A percentile compares a stretch with the other conserved stretches of the same genome.
Conservation (phyloP, 2,329 filamentous ascomycete species). For the Arthrobotrys conoides region DNA sequence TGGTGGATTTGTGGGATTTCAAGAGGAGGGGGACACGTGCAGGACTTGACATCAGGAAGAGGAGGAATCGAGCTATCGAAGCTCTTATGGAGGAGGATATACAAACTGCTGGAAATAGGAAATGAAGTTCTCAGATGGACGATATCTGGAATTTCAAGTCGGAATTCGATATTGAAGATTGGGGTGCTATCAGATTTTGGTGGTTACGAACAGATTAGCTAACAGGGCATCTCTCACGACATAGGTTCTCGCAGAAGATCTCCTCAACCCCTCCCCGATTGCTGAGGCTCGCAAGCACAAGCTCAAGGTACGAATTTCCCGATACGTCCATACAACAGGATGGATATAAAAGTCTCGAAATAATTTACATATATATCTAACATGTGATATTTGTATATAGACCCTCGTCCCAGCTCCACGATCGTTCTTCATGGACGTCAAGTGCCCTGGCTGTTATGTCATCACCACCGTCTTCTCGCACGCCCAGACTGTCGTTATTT, state of each 20-base stretch:
- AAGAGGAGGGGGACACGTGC: constrained; percentile 41
- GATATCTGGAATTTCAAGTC: constrained; percentile 12
- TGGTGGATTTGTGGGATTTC: constrained; percentile 35
- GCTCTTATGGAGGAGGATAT: background rate
- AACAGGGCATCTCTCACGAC: constrained; percentile 61
- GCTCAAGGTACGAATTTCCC: constrained; percentile 85
- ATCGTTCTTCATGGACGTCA: constrained; percentile 99
- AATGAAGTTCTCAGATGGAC: background rate
- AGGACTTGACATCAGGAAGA: constrained; percentile 3
- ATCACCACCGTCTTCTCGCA: constrained; percentile 99
- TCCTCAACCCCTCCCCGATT: constrained; percentile 98
- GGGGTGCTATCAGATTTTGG: constrained; percentile 20
- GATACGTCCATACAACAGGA: constrained; percentile 24
- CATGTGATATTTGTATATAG: constrained; percentile 68
- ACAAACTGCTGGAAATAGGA: constrained; percentile 5
- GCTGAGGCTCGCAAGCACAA: constrained; percentile 99
- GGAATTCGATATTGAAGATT: constrained; percentile 8
- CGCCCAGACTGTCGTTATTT: constrained; percentile 99
- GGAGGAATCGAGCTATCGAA: constrained; percentile 26
- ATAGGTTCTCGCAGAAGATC: constrained; percentile 99
- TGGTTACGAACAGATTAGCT: constrained; percentile 18
- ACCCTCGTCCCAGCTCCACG: constrained; percentile 94
- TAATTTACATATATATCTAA: constrained; percentile 16
- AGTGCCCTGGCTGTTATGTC: constrained; percentile 99
- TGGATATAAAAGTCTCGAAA: constrained; percentile 36